Percentiles rank a stretch among this genome's conserved stretches.
These are phyloP conservation scores for Xylariaceae sp. DNA, from an alignment of 2,329 filamentous ascomycete genomes.

Conservation along the genomic window DNA sequence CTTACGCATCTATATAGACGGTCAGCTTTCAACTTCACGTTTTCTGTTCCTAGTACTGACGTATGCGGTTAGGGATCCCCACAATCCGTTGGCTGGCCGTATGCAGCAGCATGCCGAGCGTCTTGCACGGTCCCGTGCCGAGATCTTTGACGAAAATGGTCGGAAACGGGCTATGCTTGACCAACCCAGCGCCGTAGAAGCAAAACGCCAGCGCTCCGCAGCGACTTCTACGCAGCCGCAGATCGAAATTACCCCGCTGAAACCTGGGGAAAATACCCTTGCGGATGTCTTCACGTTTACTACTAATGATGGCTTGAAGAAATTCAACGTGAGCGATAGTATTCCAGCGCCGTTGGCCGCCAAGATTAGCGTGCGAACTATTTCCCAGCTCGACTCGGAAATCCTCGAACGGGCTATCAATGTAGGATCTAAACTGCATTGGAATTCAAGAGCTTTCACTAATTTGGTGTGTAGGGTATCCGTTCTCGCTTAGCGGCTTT, in stretches of 20 bases:
- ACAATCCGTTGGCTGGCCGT: constrained; percentile 67
- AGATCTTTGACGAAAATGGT: constrained; percentile 72
- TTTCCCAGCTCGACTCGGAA: constrained; percentile 66
- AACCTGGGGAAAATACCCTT: constrained; percentile 70
- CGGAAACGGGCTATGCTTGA: constrained; percentile 74
- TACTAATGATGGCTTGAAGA: constrained; percentile 65
- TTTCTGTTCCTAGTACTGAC: constrained; percentile 25
- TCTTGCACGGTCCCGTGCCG: constrained; percentile 70
- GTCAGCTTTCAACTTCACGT: constrained; percentile 41
- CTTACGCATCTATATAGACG: constrained; percentile 78
- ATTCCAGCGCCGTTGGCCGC: constrained; percentile 72
- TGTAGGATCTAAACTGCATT: constrained; percentile 42
- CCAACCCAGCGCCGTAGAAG: constrained; percentile 67
- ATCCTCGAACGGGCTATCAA: constrained; percentile 70
- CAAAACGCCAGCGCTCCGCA: constrained; percentile 76
- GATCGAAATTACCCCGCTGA: constrained; percentile 63
- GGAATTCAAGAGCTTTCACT: constrained; percentile 1
- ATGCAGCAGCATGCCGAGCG: constrained; percentile 87
- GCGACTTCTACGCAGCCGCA: constrained; percentile 42
- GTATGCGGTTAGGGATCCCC: constrained; percentile 60
- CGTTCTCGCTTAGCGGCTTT: constrained; percentile 47
- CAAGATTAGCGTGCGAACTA: constrained; percentile 74
- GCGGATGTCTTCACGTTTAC: constrained; percentile 86
- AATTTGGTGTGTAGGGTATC: constrained; percentile 42
- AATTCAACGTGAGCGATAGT: constrained; percentile 72